Percentiles rank a stretch among this genome's conserved stretches.
Evolutionary conservation across 192 early-diverging fungal genomes (phyloP).

Genomic region (Rhizophagus clarus): DNA sequence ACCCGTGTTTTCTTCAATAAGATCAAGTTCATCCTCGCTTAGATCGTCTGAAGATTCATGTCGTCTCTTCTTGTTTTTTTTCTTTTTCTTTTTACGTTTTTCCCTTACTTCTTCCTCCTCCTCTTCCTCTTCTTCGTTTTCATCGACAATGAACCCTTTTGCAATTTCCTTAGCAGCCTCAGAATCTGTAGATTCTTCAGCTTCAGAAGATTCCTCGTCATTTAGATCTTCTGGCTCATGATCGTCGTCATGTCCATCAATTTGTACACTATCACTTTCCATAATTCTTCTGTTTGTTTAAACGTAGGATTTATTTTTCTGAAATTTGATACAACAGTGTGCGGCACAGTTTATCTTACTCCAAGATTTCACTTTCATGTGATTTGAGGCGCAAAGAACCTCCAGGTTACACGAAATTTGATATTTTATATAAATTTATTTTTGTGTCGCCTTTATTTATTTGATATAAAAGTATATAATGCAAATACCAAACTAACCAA

Average conservation of each 20-base stretch:
- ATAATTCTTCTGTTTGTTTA: background rate
- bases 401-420: too few species aligned
- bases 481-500: too few species aligned
- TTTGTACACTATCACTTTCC: background rate
- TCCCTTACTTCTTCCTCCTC: conserved; percentile 48
- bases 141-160: conserved; percentile 77
- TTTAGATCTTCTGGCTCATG: conserved; percentile 48
- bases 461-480: too few species aligned
- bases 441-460: too few species aligned
- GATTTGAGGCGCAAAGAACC: too few species aligned
- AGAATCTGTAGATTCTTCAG: conserved; percentile 17
- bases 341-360: too few species aligned
- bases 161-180: conserved; percentile 40
- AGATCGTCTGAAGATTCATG: conserved; percentile 57
- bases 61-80: conserved; percentile 52
- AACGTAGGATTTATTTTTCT: too few species aligned
- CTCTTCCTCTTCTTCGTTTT: conserved; percentile 68
- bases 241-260: conserved; percentile 35
- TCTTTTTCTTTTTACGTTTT: conserved; percentile 43
- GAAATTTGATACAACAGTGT: too few species aligned
- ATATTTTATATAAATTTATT: too few species aligned
- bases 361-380: too few species aligned
- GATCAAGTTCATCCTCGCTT: conserved; percentile 91
- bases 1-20: conserved; percentile 87
- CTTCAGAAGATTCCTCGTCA: conserved; percentile 42